Evolutionary conservation across 176 grass and related monocot genomes (phyloP).

Genomic region (Triticum aestivum): DNA sequence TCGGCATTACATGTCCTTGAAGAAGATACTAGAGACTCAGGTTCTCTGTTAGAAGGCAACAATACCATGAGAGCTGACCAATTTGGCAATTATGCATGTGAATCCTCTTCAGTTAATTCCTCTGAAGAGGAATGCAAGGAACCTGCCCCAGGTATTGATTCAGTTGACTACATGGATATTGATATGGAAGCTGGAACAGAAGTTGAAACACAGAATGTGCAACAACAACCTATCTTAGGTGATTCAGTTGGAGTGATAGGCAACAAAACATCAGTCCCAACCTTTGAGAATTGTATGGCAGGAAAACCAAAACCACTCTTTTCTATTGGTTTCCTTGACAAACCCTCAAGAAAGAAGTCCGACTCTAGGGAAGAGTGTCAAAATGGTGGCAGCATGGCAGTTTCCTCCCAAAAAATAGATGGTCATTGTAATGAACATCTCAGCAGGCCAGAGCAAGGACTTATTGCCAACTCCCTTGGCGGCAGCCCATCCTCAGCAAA

Average conservation of each 20-base stretch:
- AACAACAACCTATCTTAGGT: neutral
- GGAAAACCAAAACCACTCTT: conserved; percentile 52
- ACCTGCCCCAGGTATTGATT: conserved; percentile 30
- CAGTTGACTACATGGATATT: conserved; percentile 51
- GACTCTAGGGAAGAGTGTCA: conserved; percentile 29
- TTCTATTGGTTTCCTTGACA: conserved; percentile 64
- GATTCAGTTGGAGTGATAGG: conserved; percentile 23
- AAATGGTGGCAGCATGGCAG: conserved; percentile 14
- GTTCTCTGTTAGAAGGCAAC: conserved; percentile 26
- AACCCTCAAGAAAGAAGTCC: conserved; percentile 46
- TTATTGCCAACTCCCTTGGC: conserved; percentile 14
- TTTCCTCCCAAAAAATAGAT: conserved; percentile 36
- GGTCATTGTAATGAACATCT: conserved; percentile 43
- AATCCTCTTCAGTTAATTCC: conserved; percentile 40
- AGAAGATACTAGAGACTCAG: conserved; percentile 27
- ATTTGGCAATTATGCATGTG: neutral
- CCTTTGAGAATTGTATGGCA: conserved; percentile 30
- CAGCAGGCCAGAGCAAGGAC: conserved; percentile 29
- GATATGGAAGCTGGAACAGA: conserved; percentile 30
- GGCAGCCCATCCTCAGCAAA: conserved; percentile 9
- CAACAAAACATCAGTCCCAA: conserved; percentile 14
- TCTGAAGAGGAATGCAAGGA: conserved; percentile 30
- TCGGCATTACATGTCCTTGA: conserved; percentile 23
- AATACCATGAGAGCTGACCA: conserved; percentile 24
- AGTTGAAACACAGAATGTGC: conserved; percentile 25